phyloP scores from a whole-genome alignment of 371 early-diverging fungal genomes.

The Nematocida ironsii region DNA sequence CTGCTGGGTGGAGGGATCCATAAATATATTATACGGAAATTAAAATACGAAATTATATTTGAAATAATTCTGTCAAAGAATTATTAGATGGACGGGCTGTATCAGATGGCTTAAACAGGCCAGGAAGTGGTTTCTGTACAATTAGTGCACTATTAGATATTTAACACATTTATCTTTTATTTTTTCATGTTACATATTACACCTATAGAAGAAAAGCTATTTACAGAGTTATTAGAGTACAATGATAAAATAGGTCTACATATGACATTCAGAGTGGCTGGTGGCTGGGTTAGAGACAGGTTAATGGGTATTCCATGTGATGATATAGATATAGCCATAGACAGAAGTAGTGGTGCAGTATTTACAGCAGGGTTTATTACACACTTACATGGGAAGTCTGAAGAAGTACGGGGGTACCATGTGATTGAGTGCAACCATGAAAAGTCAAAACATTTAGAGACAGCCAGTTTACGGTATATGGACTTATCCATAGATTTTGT shows the following conservation, averaged over 20 bases:
- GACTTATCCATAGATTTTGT: slow-evolving; percentile 86
- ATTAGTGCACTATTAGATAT: background rate
- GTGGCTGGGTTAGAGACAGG: slow-evolving; percentile 72
- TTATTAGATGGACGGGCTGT: too few relatives aligned
- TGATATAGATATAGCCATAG: slow-evolving; percentile 91
- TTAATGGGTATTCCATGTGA: slow-evolving; percentile 79
- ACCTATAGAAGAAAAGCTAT: slow-evolving; percentile 32
- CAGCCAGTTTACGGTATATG: slow-evolving; percentile 80
- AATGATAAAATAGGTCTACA: slow-evolving; percentile 17
- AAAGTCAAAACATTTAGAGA: slow-evolving; percentile 94
- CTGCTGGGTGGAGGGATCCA: slow-evolving; percentile 18
- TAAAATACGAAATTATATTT: slow-evolving; percentile 32
- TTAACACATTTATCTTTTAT: slow-evolving; percentile 38
- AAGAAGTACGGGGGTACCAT: slow-evolving; percentile 24
- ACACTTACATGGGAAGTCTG: slow-evolving; percentile 75
- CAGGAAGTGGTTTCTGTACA: too few relatives aligned
- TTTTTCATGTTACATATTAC: slow-evolving; percentile 20
- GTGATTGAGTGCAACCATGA: slow-evolving; percentile 77
- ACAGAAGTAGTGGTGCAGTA: slow-evolving; percentile 85
- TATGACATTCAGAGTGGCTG: slow-evolving; percentile 66
- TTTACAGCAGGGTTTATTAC: slow-evolving; percentile 76
- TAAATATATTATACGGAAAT: slow-evolving; percentile 7
- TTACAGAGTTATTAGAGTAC: slow-evolving; percentile 38
- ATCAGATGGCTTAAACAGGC: too few relatives aligned
- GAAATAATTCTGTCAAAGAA: background rate